Evolutionary conservation across 2,329 filamentous ascomycete species (phyloP).

Genomic region (Emergomyces orientalis): DNA sequence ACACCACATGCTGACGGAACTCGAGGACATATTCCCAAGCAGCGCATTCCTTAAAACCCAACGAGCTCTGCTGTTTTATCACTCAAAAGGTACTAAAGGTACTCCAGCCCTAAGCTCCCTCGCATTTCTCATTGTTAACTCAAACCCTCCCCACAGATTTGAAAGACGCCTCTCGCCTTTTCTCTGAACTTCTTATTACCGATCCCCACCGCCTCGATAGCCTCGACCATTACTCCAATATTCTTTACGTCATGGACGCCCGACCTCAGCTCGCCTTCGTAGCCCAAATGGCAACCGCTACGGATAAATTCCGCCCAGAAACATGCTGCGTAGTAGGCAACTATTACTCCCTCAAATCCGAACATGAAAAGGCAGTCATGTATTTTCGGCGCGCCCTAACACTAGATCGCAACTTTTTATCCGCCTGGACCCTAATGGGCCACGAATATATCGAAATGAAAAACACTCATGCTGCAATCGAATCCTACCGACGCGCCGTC

Average conservation of each 20-base stretch:
- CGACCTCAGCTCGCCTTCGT: slow-evolving; percentile 86
- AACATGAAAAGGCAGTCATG: slow-evolving; percentile 96
- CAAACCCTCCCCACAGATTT: slow-evolving; percentile 40
- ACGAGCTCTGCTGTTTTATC: slow-evolving; percentile 78
- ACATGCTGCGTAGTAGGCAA: slow-evolving; percentile 96
- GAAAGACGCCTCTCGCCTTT: slow-evolving; percentile 53
- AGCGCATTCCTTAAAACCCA: slow-evolving; percentile 88
- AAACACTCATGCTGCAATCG: slow-evolving; percentile 95
- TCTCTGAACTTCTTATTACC: slow-evolving; percentile 58
- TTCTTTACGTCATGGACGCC: slow-evolving; percentile 83
- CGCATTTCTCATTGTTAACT: neutral
- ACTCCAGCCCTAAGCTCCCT: slow-evolving; percentile 2
- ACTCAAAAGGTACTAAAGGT: slow-evolving; percentile 64
- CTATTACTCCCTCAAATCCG: slow-evolving; percentile 87
- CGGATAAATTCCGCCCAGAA: slow-evolving; percentile 93
- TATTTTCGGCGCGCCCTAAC: slow-evolving; percentile 92
- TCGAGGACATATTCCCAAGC: slow-evolving; percentile 73
- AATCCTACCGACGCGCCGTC: slow-evolving; percentile 89
- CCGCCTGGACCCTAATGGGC: slow-evolving; percentile 97
- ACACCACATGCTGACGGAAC: slow-evolving; percentile 63
- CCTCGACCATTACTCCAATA: slow-evolving; percentile 93
- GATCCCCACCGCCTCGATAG: slow-evolving; percentile 68
- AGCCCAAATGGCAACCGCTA: slow-evolving; percentile 78
- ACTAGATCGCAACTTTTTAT: slow-evolving; percentile 80
- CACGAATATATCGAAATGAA: slow-evolving; percentile 98